phyloP scores from a whole-genome alignment of 306 rosid species.

The Ammopiptanthus mongolicus region DNA sequence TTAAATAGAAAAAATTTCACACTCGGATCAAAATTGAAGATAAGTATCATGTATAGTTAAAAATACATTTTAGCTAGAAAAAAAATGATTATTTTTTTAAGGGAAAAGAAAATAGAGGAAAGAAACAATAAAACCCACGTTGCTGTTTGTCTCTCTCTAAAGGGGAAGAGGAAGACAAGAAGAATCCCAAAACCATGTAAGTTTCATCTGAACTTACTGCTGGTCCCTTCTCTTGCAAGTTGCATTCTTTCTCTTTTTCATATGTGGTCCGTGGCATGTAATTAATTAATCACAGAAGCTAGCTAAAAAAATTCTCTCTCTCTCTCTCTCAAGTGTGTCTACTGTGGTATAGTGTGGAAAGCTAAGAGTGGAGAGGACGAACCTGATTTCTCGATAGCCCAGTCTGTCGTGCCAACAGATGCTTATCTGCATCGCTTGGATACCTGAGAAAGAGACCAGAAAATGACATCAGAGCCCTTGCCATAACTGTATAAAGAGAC shows the following conservation, averaged over 20 bases:
- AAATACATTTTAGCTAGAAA: background rate
- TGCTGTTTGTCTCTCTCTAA: constrained; percentile 33
- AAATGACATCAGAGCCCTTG: constrained; percentile 59
- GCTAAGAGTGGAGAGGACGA: constrained; percentile 29
- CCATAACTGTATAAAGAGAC: constrained; percentile 44
- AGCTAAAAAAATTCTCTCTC: constrained; percentile 19
- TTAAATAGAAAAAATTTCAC: too few species aligned
- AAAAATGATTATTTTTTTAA: background rate
- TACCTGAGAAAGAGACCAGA: constrained; percentile 92
- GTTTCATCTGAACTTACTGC: constrained; percentile 34
- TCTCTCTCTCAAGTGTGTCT: background rate
- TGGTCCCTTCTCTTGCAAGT: constrained; percentile 42
- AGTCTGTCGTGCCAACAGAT: constrained; percentile 87
- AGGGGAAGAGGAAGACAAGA: constrained; percentile 23
- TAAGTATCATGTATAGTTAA: too few species aligned
- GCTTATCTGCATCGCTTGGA: constrained; percentile 94
- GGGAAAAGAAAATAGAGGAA: background rate
- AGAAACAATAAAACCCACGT: constrained; percentile 7
- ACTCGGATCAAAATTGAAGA: too few species aligned
- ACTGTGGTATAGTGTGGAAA: constrained; percentile 3
- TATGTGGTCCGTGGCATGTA: constrained; percentile 30
- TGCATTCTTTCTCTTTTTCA: background rate
- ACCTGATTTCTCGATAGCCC: constrained; percentile 93
- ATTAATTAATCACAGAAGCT: background rate
- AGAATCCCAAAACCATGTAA: constrained; percentile 41